Conservation (phyloP, 1,139 yeast genomes). For the Groenewaldozyma sp. region DNA sequence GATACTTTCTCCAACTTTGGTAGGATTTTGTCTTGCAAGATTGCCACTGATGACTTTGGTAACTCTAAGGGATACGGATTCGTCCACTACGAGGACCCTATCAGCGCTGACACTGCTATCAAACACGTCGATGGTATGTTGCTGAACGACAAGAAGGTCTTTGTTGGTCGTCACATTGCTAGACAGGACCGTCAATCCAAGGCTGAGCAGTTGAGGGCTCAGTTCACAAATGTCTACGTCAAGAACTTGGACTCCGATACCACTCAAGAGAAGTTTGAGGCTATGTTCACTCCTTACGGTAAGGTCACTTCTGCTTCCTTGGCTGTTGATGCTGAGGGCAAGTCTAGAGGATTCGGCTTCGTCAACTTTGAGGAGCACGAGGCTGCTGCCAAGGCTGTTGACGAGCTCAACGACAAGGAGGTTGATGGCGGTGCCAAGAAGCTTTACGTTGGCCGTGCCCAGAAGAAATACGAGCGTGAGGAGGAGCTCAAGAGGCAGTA, state of each 20-base stretch:
- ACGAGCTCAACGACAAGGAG: conserved; percentile 82
- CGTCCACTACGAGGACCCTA: conserved; percentile 91
- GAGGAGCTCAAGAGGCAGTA: conserved; percentile 94
- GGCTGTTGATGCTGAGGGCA: conserved; percentile 79
- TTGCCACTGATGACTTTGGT: conserved; percentile 91
- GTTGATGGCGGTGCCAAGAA: conserved; percentile 62
- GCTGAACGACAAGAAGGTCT: conserved; percentile 93
- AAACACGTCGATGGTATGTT: conserved; percentile 98
- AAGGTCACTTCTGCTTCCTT: conserved; percentile 75
- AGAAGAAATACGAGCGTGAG: conserved; percentile 96
- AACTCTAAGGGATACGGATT: conserved; percentile 94
- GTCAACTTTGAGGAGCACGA: conserved; percentile 85
- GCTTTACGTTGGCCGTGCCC: conserved; percentile 97
- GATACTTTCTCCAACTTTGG: conserved; percentile 98
- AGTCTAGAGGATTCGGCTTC: conserved; percentile 93
- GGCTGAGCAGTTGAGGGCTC: conserved; percentile 83
- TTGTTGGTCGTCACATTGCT: conserved; percentile 89
- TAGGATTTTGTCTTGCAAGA: conserved; percentile 91
- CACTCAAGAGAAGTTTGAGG: conserved; percentile 60
- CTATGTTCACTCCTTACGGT: conserved; percentile 69
- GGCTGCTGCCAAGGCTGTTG: conserved; percentile 85
- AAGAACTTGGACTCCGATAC: conserved; percentile 76
- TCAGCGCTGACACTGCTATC: conserved; percentile 91
- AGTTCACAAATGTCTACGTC: conserved; percentile 91
- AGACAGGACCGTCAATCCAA: conserved; percentile 94